Conservation (phyloP, 169 alveolate genomes). For the Cryptosporidium canis region DNA sequence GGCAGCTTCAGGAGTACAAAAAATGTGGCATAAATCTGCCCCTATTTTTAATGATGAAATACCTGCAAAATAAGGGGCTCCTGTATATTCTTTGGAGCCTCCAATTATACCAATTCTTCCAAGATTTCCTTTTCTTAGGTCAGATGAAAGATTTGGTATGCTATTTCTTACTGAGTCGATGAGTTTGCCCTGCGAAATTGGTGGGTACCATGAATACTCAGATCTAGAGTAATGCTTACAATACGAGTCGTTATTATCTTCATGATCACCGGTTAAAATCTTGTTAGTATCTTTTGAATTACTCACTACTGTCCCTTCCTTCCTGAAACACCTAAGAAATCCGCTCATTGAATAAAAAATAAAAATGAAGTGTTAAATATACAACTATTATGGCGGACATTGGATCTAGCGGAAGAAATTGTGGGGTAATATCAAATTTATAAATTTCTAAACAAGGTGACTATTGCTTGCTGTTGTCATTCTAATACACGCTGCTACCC, state of each 20-base stretch:
- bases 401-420: background rate
- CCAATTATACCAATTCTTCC: conserved; percentile 88
- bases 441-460: background rate
- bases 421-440: background rate
- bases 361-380: background rate
- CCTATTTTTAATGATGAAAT: conserved; percentile 88
- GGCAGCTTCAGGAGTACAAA: conserved; percentile 88
- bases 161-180: conserved; percentile 38
- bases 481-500: conserved; percentile 60
- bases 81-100: conserved; percentile 90
- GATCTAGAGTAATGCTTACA: background rate
- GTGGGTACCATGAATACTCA: conserved; percentile 60
- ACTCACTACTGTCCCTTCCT: background rate
- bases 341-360: background rate
- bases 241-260: background rate
- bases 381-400: conserved; percentile 16
- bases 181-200: conserved; percentile 55
- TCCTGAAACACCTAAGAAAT: background rate
- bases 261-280: conserved; percentile 12
- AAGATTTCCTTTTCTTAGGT: conserved; percentile 52
- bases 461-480: background rate
- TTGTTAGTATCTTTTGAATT: background rate
- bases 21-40: conserved; percentile 89
- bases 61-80: conserved; percentile 93
- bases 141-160: conserved; percentile 42